A percentile compares a stretch with the other conserved stretches of the same genome.
Conservation (phyloP, 768 basidiomycete genomes). For the Mycena epipterygia region DNA sequence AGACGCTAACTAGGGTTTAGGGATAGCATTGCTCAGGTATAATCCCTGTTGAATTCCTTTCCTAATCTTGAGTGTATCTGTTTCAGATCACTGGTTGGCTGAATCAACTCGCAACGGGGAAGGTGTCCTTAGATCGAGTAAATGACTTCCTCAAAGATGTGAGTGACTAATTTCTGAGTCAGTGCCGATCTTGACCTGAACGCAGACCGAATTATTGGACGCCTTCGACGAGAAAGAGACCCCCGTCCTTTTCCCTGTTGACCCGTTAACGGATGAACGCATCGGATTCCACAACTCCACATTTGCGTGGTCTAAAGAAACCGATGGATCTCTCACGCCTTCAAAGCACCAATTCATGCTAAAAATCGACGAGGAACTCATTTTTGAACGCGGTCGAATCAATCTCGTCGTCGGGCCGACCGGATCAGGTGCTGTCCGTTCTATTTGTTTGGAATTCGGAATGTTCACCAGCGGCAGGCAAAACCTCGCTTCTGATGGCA, state of each 20-base stretch:
- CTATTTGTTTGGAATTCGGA: slow-evolving; percentile 33
- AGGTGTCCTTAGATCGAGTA: slow-evolving; percentile 75
- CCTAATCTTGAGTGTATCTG: slow-evolving; percentile 17
- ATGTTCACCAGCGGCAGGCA: slow-evolving; percentile 51
- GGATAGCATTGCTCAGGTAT: slow-evolving; percentile 1
- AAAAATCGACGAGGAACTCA: slow-evolving; percentile 58
- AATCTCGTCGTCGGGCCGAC: slow-evolving; percentile 75
- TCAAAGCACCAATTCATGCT: slow-evolving; percentile 62
- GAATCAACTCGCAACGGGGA: slow-evolving; percentile 49
- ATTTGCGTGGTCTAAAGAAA: slow-evolving; percentile 66
- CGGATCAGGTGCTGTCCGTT: slow-evolving; percentile 43
- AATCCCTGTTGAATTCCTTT: slow-evolving; percentile 52
- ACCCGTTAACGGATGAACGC: slow-evolving; percentile 40
- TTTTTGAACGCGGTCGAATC: slow-evolving; percentile 65
- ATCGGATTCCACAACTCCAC: slow-evolving; percentile 67
- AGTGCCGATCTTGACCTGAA: slow-evolving; percentile 57
- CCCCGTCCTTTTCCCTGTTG: slow-evolving; percentile 40
- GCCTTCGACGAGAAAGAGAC: background rate
- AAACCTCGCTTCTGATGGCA: slow-evolving; percentile 77
- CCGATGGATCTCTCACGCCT: slow-evolving; percentile 47
- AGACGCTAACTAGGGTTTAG: background rate
- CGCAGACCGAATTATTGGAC: slow-evolving; percentile 60
- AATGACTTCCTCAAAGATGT: slow-evolving; percentile 56
- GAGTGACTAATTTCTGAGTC: slow-evolving; percentile 59
- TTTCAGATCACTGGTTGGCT: background rate